Percentiles rank a stretch among this genome's conserved stretches.
phyloP scores from a whole-genome alignment of 495 filamentous ascomycete species.

The Penicillium tannophilum region DNA sequence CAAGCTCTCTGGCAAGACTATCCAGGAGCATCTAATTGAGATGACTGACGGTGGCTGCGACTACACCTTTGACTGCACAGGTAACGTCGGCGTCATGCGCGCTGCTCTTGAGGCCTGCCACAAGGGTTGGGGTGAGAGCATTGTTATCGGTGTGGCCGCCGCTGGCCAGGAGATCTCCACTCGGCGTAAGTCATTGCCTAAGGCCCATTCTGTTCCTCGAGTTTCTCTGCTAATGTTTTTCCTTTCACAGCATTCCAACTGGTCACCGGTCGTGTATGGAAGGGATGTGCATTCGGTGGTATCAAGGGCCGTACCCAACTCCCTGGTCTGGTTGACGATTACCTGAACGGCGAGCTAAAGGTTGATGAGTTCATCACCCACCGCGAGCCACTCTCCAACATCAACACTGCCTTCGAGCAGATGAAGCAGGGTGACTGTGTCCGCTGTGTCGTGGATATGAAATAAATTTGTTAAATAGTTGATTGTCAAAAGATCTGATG shows the following conservation, averaged over 20 bases:
- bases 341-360: conserved; percentile 87
- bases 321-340: conserved; percentile 85
- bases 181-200: conserved; percentile 68
- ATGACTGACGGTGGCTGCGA: conserved; percentile 99
- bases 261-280: conserved; percentile 97
- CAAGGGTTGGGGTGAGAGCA: conserved; percentile 98
- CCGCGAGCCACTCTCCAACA: conserved; percentile 73
- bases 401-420: conserved; percentile 86
- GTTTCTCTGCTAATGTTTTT: conserved; percentile 1
- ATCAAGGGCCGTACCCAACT: conserved; percentile 97
- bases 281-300: conserved; percentile 95
- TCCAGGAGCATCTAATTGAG: conserved; percentile 90
- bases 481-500: conserved; percentile 25
- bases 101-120: conserved; percentile 96
- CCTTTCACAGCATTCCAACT: conserved; percentile 85
- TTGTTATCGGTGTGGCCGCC: conserved; percentile 96
- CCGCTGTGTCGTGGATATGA: conserved; percentile 69
- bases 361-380: conserved; percentile 99
- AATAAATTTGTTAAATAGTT: conserved; percentile 24
- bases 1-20: conserved; percentile 71
- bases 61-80: conserved; percentile 99
- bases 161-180: conserved; percentile 97
- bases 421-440: conserved; percentile 98
- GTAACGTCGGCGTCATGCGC: conserved; percentile 95
- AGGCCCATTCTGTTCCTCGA: background rate